Evolutionary conservation across 768 basidiomycete species (phyloP).

Genomic region (Tephrocybe rancida): DNA sequence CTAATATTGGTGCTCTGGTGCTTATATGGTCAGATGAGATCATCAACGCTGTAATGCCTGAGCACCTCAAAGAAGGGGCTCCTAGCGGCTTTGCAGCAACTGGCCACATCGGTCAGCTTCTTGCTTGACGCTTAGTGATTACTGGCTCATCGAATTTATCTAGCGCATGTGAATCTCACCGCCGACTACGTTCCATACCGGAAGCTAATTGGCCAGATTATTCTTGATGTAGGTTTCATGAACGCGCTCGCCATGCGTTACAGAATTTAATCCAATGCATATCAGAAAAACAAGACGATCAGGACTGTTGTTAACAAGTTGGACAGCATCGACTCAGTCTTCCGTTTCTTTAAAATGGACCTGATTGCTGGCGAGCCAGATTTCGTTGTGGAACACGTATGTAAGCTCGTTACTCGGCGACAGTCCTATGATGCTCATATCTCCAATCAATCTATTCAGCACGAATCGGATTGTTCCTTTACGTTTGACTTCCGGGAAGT

Average conservation of each 20-base stretch:
- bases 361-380: constrained; percentile 89
- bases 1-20: background rate
- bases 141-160: background rate
- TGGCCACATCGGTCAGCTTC: constrained; percentile 82
- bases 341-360: constrained; percentile 97
- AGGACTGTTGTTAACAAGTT: constrained; percentile 96
- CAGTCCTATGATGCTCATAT: background rate
- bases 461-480: constrained; percentile 85
- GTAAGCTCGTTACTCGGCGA: background rate
- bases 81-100: constrained; percentile 87
- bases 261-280: background rate
- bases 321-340: constrained; percentile 80
- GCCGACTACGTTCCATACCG: constrained; percentile 93
- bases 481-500: constrained; percentile 94
- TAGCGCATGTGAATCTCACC: constrained; percentile 91
- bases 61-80: constrained; percentile 72
- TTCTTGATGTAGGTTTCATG: constrained; percentile 73
- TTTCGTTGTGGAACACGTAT: constrained; percentile 85
- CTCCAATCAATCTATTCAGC: constrained; percentile 41
- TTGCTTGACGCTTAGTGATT: background rate
- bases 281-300: constrained; percentile 82
- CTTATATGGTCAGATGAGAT: constrained; percentile 73
- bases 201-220: constrained; percentile 86
- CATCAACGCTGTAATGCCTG: constrained; percentile 78
- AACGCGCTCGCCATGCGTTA: background rate